Evolutionary conservation across 257 asterid species (phyloP).

Genomic region (Buddleja alternifolia): DNA sequence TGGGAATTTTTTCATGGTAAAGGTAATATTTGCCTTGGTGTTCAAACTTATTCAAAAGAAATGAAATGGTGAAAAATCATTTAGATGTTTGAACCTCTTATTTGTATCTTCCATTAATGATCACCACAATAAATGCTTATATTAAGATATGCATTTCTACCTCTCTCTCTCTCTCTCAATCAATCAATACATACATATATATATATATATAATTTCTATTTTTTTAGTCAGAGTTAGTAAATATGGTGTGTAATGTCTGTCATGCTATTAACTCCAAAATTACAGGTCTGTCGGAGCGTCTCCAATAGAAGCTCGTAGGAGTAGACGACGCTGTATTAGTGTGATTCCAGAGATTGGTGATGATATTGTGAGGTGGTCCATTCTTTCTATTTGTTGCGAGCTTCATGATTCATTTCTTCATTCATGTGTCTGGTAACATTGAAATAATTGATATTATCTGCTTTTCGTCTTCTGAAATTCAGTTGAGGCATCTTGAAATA

Average conservation of each 20-base stretch:
- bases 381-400: slow-evolving; percentile 29
- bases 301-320: slow-evolving; percentile 75
- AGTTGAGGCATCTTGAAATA: slow-evolving; percentile 6
- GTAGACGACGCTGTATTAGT: slow-evolving; percentile 79
- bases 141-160: slow-evolving; percentile 19
- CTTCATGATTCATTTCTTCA: slow-evolving; percentile 25
- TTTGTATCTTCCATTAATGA: slow-evolving; percentile 7
- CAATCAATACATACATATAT: too few species aligned
- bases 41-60: neutral
- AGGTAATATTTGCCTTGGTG: slow-evolving; percentile 9
- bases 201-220: too few species aligned
- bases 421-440: slow-evolving; percentile 4
- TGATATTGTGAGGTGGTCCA: slow-evolving; percentile 82
- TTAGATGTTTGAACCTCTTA: neutral
- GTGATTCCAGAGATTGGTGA: slow-evolving; percentile 95
- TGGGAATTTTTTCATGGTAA: slow-evolving; percentile 5
- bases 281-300: slow-evolving; percentile 95
- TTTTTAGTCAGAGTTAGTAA: neutral
- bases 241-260: neutral
- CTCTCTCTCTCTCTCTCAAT: slow-evolving; percentile 1
- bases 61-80: neutral
- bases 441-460: neutral
- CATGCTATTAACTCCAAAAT: slow-evolving; percentile 27
- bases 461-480: slow-evolving; percentile 1
- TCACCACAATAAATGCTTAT: slow-evolving; percentile 13